Conservation (phyloP, 345 rosid genomes). For the Cardiospermum halicacabum region DNA sequence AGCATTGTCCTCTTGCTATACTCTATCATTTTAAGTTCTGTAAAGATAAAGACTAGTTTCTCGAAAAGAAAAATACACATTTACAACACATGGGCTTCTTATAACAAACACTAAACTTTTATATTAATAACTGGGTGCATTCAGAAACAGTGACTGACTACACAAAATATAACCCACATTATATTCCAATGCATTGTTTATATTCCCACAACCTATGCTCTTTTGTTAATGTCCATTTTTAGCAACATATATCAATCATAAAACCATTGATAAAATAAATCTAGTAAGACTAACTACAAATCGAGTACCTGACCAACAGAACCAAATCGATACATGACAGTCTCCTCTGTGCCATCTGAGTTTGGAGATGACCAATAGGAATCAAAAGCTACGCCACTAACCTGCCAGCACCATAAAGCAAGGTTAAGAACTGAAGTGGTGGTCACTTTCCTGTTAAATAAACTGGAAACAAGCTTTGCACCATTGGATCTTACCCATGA, state of each 20-base stretch:
- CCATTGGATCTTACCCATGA: slow-evolving; percentile 75
- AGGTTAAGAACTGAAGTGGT: slow-evolving; percentile 18
- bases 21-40: not conserved
- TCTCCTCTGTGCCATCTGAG: slow-evolving; percentile 80
- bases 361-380: slow-evolving; percentile 87
- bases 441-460: slow-evolving; percentile 10
- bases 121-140: not conserved
- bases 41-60: not conserved
- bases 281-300: slow-evolving; percentile 1
- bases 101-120: not conserved
- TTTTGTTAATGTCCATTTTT: not conserved
- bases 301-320: slow-evolving; percentile 95
- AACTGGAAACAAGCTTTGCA: slow-evolving; percentile 4
- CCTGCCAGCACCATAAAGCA: slow-evolving; percentile 52
- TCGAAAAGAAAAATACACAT: not conserved
- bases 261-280: slow-evolving; percentile 6
- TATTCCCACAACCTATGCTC: not conserved
- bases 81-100: too few species aligned
- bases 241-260: not conserved
- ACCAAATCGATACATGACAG: slow-evolving; percentile 90
- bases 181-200: not conserved
- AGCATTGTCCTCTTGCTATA: too few species aligned
- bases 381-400: slow-evolving; percentile 99
- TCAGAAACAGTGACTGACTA: not conserved
- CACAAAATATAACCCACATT: not conserved